These are phyloP conservation scores for Pseudoturritis turrita DNA, from an alignment of 345 rosid genomes.

Conservation along the genomic window DNA sequence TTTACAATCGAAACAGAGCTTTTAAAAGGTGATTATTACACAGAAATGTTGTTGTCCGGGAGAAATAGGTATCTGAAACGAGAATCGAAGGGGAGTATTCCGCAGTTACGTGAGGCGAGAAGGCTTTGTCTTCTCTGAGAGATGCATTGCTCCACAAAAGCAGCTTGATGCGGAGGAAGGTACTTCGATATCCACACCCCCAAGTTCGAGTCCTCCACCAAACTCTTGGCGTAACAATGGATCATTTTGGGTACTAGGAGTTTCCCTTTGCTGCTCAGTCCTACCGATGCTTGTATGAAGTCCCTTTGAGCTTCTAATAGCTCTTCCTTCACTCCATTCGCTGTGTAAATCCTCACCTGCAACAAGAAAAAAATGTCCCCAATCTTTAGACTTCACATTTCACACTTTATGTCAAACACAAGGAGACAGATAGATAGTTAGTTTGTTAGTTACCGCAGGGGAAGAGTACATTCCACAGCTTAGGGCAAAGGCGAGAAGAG, in stretches of 20 bases:
- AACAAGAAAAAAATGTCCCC: slow-evolving; percentile 12
- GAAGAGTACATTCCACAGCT: slow-evolving; percentile 93
- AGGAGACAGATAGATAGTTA: slow-evolving; percentile 32
- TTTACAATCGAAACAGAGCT: slow-evolving; percentile 1
- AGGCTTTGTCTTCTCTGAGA: slow-evolving; percentile 66
- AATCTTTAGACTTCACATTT: neutral
- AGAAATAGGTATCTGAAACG: slow-evolving; percentile 76
- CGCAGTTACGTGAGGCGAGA: slow-evolving; percentile 64
- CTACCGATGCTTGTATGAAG: slow-evolving; percentile 74
- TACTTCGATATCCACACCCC: slow-evolving; percentile 84
- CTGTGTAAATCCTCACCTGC: slow-evolving; percentile 76
- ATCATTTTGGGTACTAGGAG: slow-evolving; percentile 83
- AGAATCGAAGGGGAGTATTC: slow-evolving; percentile 77
- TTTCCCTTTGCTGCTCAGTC: slow-evolving; percentile 86
- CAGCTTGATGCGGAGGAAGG: slow-evolving; percentile 77
- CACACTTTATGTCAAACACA: neutral
- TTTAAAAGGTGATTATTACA: neutral
- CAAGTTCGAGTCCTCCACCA: slow-evolving; percentile 69
- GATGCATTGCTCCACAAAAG: slow-evolving; percentile 79
- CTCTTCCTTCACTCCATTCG: slow-evolving; percentile 68
- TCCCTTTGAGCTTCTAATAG: slow-evolving; percentile 75
- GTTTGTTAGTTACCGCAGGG: slow-evolving; percentile 64
- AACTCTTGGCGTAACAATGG: slow-evolving; percentile 69
- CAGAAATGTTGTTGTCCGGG: slow-evolving; percentile 32
- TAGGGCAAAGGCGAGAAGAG: slow-evolving; percentile 74